Evolutionary conservation across 208 protist genomes (phyloP).

Genomic region (Phytomonas sp.): DNA sequence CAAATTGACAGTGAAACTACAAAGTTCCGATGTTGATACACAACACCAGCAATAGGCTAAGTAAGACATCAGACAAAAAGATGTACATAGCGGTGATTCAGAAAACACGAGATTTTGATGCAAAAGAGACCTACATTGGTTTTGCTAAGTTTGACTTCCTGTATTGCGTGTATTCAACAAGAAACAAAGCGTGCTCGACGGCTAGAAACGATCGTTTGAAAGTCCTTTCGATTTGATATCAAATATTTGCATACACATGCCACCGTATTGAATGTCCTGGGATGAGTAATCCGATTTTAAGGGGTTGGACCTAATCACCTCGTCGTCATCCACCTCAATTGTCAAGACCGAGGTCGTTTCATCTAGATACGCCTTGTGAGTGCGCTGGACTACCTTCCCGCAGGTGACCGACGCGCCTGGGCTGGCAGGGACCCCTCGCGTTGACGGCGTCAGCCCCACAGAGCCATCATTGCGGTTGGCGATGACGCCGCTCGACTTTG

Average conservation of each 20-base stretch:
- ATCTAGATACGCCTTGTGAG: conserved; percentile 53
- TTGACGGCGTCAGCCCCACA: conserved; percentile 16
- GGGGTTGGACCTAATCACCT: conserved; percentile 30
- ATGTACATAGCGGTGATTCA: not conserved
- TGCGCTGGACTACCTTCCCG: conserved; percentile 49
- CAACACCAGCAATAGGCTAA: not conserved
- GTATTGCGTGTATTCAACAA: conserved; percentile 12
- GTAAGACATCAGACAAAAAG: not conserved
- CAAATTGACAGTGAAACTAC: not conserved
- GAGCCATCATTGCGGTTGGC: conserved; percentile 15
- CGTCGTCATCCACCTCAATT: conserved; percentile 59
- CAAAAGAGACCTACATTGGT: not conserved
- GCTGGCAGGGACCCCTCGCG: not conserved
- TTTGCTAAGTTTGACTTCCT: not conserved
- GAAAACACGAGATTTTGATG: not conserved
- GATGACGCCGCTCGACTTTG: not conserved
- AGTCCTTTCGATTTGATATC: conserved; percentile 49
- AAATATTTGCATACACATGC: conserved; percentile 80
- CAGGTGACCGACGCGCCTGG: conserved; percentile 16
- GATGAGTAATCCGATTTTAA: conserved; percentile 53
- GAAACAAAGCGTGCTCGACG: not conserved
- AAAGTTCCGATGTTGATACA: not conserved
- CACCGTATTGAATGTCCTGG: conserved; percentile 48
- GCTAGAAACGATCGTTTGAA: not conserved
- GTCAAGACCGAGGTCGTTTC: conserved; percentile 60